phyloP scores from a whole-genome alignment of 306 rosid species.

The Ammopiptanthus mongolicus region DNA sequence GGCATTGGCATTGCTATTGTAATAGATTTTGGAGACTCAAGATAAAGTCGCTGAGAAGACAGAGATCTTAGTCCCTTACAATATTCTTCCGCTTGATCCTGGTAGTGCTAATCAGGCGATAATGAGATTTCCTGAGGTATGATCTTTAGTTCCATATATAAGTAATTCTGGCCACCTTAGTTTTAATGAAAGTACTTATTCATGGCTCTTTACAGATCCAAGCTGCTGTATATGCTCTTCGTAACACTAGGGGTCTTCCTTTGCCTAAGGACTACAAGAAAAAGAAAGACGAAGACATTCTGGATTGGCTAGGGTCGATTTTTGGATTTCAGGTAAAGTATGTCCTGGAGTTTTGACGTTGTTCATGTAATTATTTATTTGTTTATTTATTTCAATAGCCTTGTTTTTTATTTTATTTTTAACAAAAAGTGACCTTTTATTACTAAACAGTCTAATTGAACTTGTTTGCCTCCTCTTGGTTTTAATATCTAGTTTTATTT shows the following conservation, averaged over 20 bases:
- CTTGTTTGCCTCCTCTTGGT: background rate
- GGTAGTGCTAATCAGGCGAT: conserved; percentile 93
- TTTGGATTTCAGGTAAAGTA: conserved; percentile 87
- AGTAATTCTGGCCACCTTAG: background rate
- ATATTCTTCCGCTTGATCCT: conserved; percentile 98
- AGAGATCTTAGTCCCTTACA: conserved; percentile 81
- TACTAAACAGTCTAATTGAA: background rate
- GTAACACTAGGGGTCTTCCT: conserved; percentile 93
- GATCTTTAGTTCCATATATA: background rate
- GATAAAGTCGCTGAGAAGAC: conserved; percentile 94
- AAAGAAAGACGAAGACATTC: conserved; percentile 84
- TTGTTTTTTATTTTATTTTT: background rate
- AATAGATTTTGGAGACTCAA: conserved; percentile 91
- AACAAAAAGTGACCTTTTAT: background rate
- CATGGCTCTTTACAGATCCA: conserved; percentile 50
- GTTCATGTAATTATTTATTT: background rate
- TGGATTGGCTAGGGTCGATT: conserved; percentile 97
- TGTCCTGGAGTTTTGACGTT: background rate
- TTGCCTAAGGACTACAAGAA: conserved; percentile 88
- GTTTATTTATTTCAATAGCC: background rate
- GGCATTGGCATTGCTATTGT: conserved; percentile 1
- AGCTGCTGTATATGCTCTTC: conserved; percentile 88
- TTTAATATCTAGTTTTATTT: background rate
- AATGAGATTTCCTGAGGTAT: conserved; percentile 91
- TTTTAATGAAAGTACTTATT: conserved; percentile 17